Conservation (phyloP, 2,329 filamentous ascomycete species). For the Aspergillus costaricaensis region DNA sequence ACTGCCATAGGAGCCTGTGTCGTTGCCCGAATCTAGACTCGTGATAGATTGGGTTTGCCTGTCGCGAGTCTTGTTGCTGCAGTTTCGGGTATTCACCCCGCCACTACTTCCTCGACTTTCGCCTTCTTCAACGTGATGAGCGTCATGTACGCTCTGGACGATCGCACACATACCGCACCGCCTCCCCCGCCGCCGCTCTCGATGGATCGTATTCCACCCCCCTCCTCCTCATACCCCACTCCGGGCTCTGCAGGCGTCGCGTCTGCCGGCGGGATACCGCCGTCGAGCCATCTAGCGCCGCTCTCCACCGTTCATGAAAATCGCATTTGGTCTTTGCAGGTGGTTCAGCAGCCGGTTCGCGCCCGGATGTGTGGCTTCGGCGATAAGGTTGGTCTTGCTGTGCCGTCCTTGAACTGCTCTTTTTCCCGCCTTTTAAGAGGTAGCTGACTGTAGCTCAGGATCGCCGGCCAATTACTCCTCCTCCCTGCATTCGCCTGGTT, state of each 20-base stretch:
- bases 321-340: constrained; percentile 63
- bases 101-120: constrained; percentile 13
- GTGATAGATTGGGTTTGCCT: constrained; percentile 6
- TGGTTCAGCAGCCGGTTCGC: constrained; percentile 87
- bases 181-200: constrained; percentile 40
- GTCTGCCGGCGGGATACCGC: constrained; percentile 31
- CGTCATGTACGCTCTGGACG: constrained; percentile 42
- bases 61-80: constrained; percentile 13
- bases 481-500: constrained; percentile 83
- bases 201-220: constrained; percentile 44
- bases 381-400: constrained; percentile 72
- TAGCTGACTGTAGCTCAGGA: constrained; percentile 58
- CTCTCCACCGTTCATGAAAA: constrained; percentile 46
- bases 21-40: constrained; percentile 5
- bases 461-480: constrained; percentile 90
- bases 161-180: constrained; percentile 39
- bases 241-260: constrained; percentile 34
- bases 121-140: background rate
- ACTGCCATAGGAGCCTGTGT: background rate
- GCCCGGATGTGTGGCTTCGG: constrained; percentile 99
- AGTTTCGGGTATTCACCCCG: constrained; percentile 16
- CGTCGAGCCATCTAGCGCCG: constrained; percentile 40
- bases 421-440: background rate
- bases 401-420: background rate
- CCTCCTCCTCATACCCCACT: constrained; percentile 39